Percentiles rank a stretch among this genome's conserved stretches.
These are phyloP conservation scores for Apophysomyces variabilis DNA, from an alignment of 371 early-diverging fungal genomes.

Conservation along the genomic window DNA sequence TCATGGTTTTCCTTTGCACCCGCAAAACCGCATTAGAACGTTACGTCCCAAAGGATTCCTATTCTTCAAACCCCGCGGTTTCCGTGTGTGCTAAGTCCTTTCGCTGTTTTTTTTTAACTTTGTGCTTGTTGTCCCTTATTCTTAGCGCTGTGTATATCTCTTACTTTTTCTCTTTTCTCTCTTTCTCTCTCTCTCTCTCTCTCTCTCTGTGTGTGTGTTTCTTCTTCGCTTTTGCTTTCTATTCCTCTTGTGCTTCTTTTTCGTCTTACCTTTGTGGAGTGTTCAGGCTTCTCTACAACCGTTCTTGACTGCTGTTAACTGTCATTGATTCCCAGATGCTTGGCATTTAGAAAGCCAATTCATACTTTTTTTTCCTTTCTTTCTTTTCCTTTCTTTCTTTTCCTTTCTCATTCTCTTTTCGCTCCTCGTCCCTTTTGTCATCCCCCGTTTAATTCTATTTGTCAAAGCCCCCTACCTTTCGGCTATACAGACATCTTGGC, in stretches of 20 bases:
- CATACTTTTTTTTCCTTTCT: background rate
- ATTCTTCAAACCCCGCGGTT: conserved; percentile 8
- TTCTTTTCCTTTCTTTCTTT: background rate
- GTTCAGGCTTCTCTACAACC: too few species aligned
- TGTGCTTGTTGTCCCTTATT: too few species aligned
- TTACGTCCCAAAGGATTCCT: background rate
- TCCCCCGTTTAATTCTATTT: conserved; percentile 9
- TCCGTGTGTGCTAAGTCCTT: background rate
- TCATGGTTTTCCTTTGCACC: background rate
- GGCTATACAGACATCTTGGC: too few species aligned
- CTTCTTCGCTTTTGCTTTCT: background rate
- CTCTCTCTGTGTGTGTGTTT: background rate
- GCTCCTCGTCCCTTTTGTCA: conserved; percentile 4
- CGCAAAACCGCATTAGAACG: background rate
- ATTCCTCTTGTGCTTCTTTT: background rate
- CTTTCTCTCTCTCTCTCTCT: background rate
- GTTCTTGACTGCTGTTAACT: too few species aligned
- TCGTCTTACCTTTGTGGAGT: background rate
- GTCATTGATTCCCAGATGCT: background rate
- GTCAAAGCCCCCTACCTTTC: background rate
- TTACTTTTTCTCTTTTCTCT: background rate
- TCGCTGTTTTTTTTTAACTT: background rate
- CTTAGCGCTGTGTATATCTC: background rate
- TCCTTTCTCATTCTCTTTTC: background rate
- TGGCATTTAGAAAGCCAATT: conserved; percentile 3